Base-by-base conservation (phyloP, 2,329 filamentous ascomycete species). In the Mycosphaerella sp. region DNA sequence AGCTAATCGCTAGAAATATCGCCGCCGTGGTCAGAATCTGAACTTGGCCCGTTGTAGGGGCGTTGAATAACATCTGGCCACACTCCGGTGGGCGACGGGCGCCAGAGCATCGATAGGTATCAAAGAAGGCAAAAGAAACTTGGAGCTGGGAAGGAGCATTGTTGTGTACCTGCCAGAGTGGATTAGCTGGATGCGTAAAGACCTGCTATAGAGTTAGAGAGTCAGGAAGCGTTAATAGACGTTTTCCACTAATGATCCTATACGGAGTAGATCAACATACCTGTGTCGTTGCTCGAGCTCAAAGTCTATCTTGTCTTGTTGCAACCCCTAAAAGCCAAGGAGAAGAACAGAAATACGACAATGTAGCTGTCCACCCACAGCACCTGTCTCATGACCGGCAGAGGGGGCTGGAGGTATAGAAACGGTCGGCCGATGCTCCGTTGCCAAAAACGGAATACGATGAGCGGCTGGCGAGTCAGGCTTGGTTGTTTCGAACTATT, bases 1-100 rank as follows among this genome's bases (percentile, higher is more conserved):
- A 75, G 17, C 46, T 46, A n/a, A 44, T 48, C 21, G 31, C 17
- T 5, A 61, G 45, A 29, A 56, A 60, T 8, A 60, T 21, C 0
- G 45, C 53, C 2, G 48, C 42, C 4, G 49, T 34, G 31, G 39
- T 36, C 23, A 57, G 50, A 36, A 56, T 53, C 4, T 49, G 51
- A 46, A 46, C 40, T 17, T 45, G 48, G 12, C 54, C 42, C 12
- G 14, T 32, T 29, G 40, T 38, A 38, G 56, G 23, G 32, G 40
- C 43, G n/a, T 46, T 48, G 41, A 52, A 53, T 17, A 38, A 51
- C 56, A 58, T 58, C 17, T 26, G 32, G 43, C 11, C 39, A 14
- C 17, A 29, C n/a, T 26, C 48, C 21, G 29, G 41, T 23, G 14
- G 21, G 10, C 38, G 31, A 8, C 29, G 14, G 32, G 12, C 9